A percentile compares a stretch with the other conserved stretches of the same genome.
These are phyloP conservation scores for Aegilops sharonensis DNA, from an alignment of 176 grass and related monocot species.

Conservation along the genomic window DNA sequence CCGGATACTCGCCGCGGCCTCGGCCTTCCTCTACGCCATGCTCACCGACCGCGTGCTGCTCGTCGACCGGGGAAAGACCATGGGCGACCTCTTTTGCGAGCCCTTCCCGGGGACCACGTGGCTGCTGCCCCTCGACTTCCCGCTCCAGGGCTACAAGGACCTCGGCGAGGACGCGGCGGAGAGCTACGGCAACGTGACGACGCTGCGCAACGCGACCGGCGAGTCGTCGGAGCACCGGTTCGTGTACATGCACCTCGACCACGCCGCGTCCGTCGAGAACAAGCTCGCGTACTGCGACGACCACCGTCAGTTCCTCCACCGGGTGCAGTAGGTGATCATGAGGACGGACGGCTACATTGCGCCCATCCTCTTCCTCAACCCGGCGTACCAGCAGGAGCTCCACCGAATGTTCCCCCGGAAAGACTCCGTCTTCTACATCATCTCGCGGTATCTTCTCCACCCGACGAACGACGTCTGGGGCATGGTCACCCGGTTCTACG, in stretches of 20 bases:
- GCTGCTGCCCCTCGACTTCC: conserved; percentile 51
- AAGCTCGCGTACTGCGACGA: conserved; percentile 49
- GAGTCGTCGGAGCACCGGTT: conserved; percentile 1
- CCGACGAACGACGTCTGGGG: conserved; percentile 65
- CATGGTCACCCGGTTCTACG: conserved; percentile 52
- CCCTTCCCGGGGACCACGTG: conserved; percentile 51
- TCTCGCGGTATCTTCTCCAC: conserved; percentile 58
- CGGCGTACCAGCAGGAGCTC: conserved; percentile 40
- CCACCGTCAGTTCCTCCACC: conserved; percentile 43
- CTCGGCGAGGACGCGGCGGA: background rate
- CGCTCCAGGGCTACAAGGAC: conserved; percentile 10
- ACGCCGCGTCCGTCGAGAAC: conserved; percentile 20
- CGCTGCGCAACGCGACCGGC: background rate
- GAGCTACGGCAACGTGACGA: background rate
- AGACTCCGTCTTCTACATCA: conserved; percentile 55
- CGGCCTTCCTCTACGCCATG: conserved; percentile 64
- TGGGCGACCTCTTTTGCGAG: conserved; percentile 55
- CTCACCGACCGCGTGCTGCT: conserved; percentile 63
- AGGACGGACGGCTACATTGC: conserved; percentile 65
- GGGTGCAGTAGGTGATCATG: conserved; percentile 48
- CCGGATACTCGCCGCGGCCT: conserved; percentile 40
- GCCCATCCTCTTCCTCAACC: conserved; percentile 48
- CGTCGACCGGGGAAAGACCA: conserved; percentile 28
- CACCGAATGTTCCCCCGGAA: conserved; percentile 41
- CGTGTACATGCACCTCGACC: conserved; percentile 39